Conservation (phyloP, 2,329 filamentous ascomycete genomes). For the Diaporthe sp. region DNA sequence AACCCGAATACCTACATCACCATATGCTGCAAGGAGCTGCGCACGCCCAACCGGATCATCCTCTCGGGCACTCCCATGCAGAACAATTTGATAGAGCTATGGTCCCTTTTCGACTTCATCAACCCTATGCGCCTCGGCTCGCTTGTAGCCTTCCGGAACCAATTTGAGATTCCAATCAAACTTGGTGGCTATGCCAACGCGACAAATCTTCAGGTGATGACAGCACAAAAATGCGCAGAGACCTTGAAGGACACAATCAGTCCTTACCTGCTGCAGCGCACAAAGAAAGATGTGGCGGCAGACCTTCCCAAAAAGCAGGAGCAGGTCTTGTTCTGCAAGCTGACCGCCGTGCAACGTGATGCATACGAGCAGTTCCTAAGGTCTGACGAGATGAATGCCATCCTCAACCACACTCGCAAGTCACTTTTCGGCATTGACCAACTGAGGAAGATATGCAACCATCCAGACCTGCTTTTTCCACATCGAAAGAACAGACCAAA, state of each 20-base stretch:
- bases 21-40: slow-evolving; percentile 93
- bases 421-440: slow-evolving; percentile 92
- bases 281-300: slow-evolving; percentile 93
- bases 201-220: slow-evolving; percentile 93
- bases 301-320: slow-evolving; percentile 97
- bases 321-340: slow-evolving; percentile 94
- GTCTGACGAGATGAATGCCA: slow-evolving; percentile 88
- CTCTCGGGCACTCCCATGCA: slow-evolving; percentile 98
- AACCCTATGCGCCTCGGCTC: slow-evolving; percentile 96
- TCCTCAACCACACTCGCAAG: slow-evolving; percentile 80
- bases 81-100: slow-evolving; percentile 94
- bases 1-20: slow-evolving; percentile 97
- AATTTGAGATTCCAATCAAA: slow-evolving; percentile 95
- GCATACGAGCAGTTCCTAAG: slow-evolving; percentile 86
- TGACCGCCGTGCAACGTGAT: slow-evolving; percentile 83
- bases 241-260: slow-evolving; percentile 94
- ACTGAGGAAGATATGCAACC: slow-evolving; percentile 96
- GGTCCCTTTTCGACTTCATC: slow-evolving; percentile 98
- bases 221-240: slow-evolving; percentile 93
- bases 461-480: slow-evolving; percentile 87
- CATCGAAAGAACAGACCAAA: slow-evolving; percentile 67
- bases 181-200: slow-evolving; percentile 96
- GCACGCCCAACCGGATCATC: slow-evolving; percentile 91
- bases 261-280: slow-evolving; percentile 90
- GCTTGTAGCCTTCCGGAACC: slow-evolving; percentile 87